Conservation (phyloP, 2,329 filamentous ascomycete species). For the Hymenoscyphus linearis region DNA sequence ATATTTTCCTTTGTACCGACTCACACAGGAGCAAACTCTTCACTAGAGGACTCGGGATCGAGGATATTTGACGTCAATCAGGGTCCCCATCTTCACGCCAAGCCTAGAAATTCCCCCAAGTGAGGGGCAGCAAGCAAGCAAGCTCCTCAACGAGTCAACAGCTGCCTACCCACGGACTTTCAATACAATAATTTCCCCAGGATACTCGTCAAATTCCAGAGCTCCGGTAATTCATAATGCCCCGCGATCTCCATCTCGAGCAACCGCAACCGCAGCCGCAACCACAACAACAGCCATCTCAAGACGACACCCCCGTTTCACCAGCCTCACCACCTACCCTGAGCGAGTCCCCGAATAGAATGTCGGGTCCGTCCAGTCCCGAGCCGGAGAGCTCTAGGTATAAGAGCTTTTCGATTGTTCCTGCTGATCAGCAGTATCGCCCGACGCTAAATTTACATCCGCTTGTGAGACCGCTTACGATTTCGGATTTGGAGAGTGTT, state of each 20-base stretch:
- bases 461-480: slow-evolving; percentile 67
- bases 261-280: not conserved
- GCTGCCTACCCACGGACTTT: too few species aligned
- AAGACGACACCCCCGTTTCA: slow-evolving; percentile 1
- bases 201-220: too few species aligned
- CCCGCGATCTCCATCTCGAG: slow-evolving; percentile 1
- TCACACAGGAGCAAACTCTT: not conserved
- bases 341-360: slow-evolving; percentile 9
- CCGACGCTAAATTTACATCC: slow-evolving; percentile 57
- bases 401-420: slow-evolving; percentile 8
- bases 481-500: slow-evolving; percentile 58
- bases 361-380: slow-evolving; percentile 7
- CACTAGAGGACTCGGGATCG: too few species aligned
- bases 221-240: not conserved
- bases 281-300: not conserved
- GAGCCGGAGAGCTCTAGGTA: not conserved
- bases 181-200: too few species aligned
- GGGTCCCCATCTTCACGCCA: not conserved
- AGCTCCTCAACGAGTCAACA: not conserved
- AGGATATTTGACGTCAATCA: too few species aligned
- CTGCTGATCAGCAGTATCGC: slow-evolving; percentile 17
- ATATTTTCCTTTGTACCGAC: not conserved
- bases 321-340: slow-evolving; percentile 9
- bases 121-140: not conserved
- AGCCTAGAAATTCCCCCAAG: not conserved